Conservation (phyloP, 2,329 filamentous ascomycete genomes). For the Metarhizium anisopliae region DNA sequence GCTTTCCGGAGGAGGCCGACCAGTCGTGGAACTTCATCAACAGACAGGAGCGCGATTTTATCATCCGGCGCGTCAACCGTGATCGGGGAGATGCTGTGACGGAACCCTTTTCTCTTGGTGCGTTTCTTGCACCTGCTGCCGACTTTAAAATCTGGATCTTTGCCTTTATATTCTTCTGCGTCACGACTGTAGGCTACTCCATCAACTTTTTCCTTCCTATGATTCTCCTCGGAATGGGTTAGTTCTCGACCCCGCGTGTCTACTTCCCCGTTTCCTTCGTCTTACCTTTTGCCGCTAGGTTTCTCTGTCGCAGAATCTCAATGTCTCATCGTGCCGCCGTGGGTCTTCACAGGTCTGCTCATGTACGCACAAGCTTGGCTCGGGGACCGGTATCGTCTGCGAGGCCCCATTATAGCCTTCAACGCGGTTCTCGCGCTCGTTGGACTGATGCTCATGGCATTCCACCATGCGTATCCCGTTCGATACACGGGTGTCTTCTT, state of each 20-base stretch:
- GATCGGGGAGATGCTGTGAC: not conserved
- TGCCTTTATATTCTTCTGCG: not conserved
- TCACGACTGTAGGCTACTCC: conserved; percentile 10
- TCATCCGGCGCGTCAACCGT: not conserved
- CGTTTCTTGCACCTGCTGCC: not conserved
- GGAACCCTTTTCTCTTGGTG: not conserved
- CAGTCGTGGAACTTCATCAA: not conserved
- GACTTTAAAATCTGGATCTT: not conserved
- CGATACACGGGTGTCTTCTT: conserved; percentile 16
- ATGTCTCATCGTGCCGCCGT: conserved; percentile 16
- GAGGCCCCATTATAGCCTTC: conserved; percentile 12
- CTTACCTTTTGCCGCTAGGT: not conserved
- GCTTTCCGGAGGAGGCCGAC: not conserved
- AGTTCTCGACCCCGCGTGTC: too few species aligned
- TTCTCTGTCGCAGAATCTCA: conserved; percentile 11
- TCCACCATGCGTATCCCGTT: conserved; percentile 2
- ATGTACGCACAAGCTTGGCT: conserved; percentile 12
- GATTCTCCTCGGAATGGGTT: conserved; percentile 11
- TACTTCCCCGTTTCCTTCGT: too few species aligned
- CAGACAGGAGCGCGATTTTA: not conserved
- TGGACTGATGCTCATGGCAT: conserved; percentile 11
- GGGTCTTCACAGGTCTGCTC: conserved; percentile 13
- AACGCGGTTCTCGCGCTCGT: conserved; percentile 9
- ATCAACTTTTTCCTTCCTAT: conserved; percentile 14
- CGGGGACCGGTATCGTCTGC: conserved; percentile 12